Conservation (phyloP, 371 early-diverging fungal species). For the Dichotomocladium elegans region DNA sequence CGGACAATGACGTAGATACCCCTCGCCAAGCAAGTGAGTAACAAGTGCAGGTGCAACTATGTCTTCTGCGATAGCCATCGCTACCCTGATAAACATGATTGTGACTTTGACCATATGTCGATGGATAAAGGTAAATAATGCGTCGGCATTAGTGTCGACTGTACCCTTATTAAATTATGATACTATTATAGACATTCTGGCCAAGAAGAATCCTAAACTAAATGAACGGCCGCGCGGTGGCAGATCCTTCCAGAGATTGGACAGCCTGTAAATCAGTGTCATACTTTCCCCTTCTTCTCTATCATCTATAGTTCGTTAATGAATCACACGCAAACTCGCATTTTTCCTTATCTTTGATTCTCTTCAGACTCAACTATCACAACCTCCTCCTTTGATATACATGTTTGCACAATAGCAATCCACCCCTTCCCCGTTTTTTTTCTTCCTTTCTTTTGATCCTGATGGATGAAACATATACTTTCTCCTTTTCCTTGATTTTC, state of each 20-base stretch:
- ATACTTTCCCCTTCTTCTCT: no score
- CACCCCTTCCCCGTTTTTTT: no score
- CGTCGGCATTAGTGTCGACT: not conserved
- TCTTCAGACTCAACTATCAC: no score
- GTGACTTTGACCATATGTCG: conserved; percentile 75
- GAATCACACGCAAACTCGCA: no score
- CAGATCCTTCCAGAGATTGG: conserved; percentile 69
- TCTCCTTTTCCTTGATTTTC: no score
- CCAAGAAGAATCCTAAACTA: conserved; percentile 77
- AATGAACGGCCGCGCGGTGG: conserved; percentile 74
- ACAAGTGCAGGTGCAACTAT: conserved; percentile 79
- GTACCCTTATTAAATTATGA: no score
- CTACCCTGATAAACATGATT: conserved; percentile 73
- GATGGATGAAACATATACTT: no score
- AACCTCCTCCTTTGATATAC: no score
- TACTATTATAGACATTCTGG: conserved; percentile 58
- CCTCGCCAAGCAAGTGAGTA: conserved; percentile 78
- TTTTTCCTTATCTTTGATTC: no score
- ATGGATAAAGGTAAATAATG: conserved; percentile 52
- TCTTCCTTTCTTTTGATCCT: no score
- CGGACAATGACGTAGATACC: conserved; percentile 51
- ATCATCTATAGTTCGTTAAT: no score
- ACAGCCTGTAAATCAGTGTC: conserved; percentile 42
- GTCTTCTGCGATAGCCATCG: conserved; percentile 81
- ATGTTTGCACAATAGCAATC: no score